Base-by-base conservation (phyloP, 228 moss, liverwort and hornwort species). In the Sphagnum magellanicum region DNA sequence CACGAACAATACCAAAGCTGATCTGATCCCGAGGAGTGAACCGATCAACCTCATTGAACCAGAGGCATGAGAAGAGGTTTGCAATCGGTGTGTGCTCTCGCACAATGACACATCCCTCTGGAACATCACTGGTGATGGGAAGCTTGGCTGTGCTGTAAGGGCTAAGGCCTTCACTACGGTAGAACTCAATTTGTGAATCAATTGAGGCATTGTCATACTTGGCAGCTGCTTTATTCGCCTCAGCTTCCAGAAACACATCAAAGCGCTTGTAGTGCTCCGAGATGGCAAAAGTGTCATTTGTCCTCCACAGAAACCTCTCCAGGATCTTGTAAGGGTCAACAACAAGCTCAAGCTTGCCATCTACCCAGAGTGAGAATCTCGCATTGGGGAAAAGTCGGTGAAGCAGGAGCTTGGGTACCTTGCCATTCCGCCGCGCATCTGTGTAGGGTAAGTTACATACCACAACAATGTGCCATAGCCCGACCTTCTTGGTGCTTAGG, bases 41-140 rank as follows among this genome's bases (percentile, higher is more conserved):
- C 6, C 98, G 91, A 70, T 98, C 98, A 0, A 98, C 94, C 76
- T 98, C 98, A 63, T 94, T 94, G 69, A 94, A 98, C 98, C 98
- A 98, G 17, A 94, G 84, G 75, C 98, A 98, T 7, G 91, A 91
- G 72, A 98, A 89, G 57, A 98, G 67, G 55, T 98, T 90, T 51
- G 98, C 79, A 48, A 98, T 76, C 4, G 98, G 94, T 4, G 90
- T 94, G 79, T 98, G 98, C 79, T 93, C 98, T 16, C 98, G 91
- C 32, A 98, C 88, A 57, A 98, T 94, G 10, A 98, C 94, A 68
- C 98, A 98, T 32, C 98, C 98, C 70, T 98, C 98, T 15, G 98
- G 98, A 0, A 98, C 98, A 74, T 98, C 97, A 79, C 93, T 98
- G 14, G 86, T 80, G 64, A 98, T 85, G 5, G 97, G 97, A 50